Percentiles rank a stretch among this genome's conserved stretches.
These are phyloP conservation scores for Sindora glabra DNA, from an alignment of 306 rosid genomes.

Conservation along the genomic window DNA sequence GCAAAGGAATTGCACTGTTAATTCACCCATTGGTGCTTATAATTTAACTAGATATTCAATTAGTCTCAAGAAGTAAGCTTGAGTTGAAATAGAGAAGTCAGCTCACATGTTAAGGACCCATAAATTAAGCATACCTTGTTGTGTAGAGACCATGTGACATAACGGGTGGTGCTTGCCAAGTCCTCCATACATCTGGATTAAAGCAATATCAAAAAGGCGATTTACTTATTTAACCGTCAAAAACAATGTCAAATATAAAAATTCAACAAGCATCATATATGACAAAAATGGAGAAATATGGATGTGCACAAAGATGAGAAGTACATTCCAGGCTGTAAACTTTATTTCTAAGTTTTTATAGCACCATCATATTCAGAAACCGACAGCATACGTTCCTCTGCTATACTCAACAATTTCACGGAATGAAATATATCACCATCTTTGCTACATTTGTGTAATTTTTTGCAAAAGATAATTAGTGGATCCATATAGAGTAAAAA, in stretches of 20 bases:
- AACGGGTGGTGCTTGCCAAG: slow-evolving; percentile 91
- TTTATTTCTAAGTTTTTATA: neutral
- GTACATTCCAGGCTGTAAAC: neutral
- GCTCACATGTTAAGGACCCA: neutral
- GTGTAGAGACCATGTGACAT: slow-evolving; percentile 97
- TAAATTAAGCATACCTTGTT: slow-evolving; percentile 63
- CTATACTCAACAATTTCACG: neutral
- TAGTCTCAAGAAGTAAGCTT: slow-evolving; percentile 10
- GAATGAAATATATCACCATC: neutral
- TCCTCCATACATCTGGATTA: slow-evolving; percentile 90
- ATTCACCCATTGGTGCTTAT: neutral
- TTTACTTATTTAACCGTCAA: neutral
- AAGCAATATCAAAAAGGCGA: slow-evolving; percentile 6
- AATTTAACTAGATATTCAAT: neutral
- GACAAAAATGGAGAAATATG: neutral
- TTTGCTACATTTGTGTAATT: neutral
- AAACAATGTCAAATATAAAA: neutral
- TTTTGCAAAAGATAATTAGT: neutral
- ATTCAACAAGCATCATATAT: slow-evolving; percentile 2
- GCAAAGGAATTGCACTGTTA: slow-evolving; percentile 3
- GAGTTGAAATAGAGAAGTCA: neutral
- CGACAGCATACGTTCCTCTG: no score
- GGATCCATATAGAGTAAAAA: neutral
- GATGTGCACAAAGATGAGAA: no score
- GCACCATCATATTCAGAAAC: neutral